phyloP scores from a whole-genome alignment of 1,284 basidiomycete genomes.

The Puccinia hordei region DNA sequence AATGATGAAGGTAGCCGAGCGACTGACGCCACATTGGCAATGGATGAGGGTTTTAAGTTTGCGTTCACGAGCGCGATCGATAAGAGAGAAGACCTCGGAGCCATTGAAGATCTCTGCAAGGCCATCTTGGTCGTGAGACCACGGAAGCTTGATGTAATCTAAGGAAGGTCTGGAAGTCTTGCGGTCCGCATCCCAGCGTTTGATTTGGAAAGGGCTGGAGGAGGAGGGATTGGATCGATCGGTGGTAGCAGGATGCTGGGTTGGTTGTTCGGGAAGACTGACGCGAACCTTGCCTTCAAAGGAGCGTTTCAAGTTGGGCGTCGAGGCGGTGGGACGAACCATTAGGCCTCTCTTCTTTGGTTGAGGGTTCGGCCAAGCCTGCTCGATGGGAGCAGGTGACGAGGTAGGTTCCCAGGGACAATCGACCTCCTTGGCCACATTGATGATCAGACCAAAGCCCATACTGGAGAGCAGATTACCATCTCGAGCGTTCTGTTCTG shows the following conservation, averaged over 20 bases:
- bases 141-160: constrained; percentile 87
- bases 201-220: constrained; percentile 62
- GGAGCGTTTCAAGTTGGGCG: constrained; percentile 67
- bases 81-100: constrained; percentile 75
- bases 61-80: constrained; percentile 73
- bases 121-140: constrained; percentile 71
- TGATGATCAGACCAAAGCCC: constrained; percentile 79
- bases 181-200: constrained; percentile 62
- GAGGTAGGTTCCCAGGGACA: constrained; percentile 64
- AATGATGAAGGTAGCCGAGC: constrained; percentile 88
- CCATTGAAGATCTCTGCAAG: constrained; percentile 64
- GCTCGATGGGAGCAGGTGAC: not conserved
- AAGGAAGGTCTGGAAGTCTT: constrained; percentile 66
- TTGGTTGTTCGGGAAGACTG: constrained; percentile 16
- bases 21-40: constrained; percentile 93
- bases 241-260: not conserved
- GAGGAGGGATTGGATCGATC: constrained; percentile 16
- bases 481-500: constrained; percentile 86
- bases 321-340: constrained; percentile 66
- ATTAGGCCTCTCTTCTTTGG: constrained; percentile 51
- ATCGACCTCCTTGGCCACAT: constrained; percentile 90
- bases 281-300: constrained; percentile 50
- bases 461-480: constrained; percentile 71
- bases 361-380: not conserved
- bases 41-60: constrained; percentile 82